A percentile compares a stretch with the other conserved stretches of the same genome.
Evolutionary conservation across 1,284 basidiomycete species (phyloP).

Genomic region (Anthracocystis setariae): DNA sequence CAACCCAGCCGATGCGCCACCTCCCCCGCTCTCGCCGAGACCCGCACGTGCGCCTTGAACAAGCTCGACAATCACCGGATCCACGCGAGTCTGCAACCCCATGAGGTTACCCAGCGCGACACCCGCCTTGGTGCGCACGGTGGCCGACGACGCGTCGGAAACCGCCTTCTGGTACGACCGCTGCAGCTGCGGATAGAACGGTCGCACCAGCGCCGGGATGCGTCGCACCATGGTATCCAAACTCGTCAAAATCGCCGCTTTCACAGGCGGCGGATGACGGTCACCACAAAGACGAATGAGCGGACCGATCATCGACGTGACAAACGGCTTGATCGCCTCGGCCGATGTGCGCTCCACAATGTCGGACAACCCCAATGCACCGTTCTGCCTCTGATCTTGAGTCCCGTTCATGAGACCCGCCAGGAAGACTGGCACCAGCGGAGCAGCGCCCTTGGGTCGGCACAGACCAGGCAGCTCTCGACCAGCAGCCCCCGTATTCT

Average conservation of each 20-base stretch:
- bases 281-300: slow-evolving; percentile 74
- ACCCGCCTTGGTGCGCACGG: slow-evolving; percentile 83
- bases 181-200: slow-evolving; percentile 98
- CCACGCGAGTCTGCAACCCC: slow-evolving; percentile 73
- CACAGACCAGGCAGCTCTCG: slow-evolving; percentile 85
- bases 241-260: slow-evolving; percentile 62
- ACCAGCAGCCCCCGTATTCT: slow-evolving; percentile 83
- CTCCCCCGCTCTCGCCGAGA: slow-evolving; percentile 69
- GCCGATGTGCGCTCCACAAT: slow-evolving; percentile 90
- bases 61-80: slow-evolving; percentile 85
- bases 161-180: slow-evolving; percentile 95
- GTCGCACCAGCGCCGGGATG: slow-evolving; percentile 90
- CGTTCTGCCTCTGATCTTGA: slow-evolving; percentile 79
- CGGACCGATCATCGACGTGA: slow-evolving; percentile 94
- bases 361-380: slow-evolving; percentile 92
- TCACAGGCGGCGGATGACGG: slow-evolving; percentile 64
- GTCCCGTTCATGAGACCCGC: slow-evolving; percentile 75
- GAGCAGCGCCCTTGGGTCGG: slow-evolving; percentile 87
- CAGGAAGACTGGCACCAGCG: slow-evolving; percentile 87
- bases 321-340: slow-evolving; percentile 90
- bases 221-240: slow-evolving; percentile 62
- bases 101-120: slow-evolving; percentile 90
- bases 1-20: slow-evolving; percentile 20
- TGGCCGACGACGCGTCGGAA: slow-evolving; percentile 80
- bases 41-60: slow-evolving; percentile 71